Percentiles rank a stretch among this genome's conserved stretches.
Conservation (phyloP, 345 rosid genomes). For the Brassica incana region DNA sequence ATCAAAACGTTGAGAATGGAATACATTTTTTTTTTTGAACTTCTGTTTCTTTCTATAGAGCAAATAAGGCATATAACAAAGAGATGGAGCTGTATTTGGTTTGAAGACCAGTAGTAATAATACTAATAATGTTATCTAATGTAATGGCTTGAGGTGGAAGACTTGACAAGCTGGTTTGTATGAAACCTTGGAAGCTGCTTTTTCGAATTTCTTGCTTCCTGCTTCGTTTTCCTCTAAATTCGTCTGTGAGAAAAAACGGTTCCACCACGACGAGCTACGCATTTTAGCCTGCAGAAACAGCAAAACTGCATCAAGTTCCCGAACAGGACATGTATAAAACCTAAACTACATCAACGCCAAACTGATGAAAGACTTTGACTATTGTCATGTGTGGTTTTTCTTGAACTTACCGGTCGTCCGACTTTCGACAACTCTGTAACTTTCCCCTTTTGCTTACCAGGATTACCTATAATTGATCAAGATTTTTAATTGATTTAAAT, state of each 20-base stretch:
- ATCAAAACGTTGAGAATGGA: slow-evolving; percentile 20
- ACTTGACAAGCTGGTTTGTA: slow-evolving; percentile 80
- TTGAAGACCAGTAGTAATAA: slow-evolving; percentile 13
- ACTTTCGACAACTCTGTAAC: slow-evolving; percentile 78
- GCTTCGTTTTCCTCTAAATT: slow-evolving; percentile 69
- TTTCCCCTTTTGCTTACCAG: slow-evolving; percentile 78
- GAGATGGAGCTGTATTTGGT: slow-evolving; percentile 12
- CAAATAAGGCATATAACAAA: slow-evolving; percentile 16
- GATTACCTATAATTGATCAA: slow-evolving; percentile 47
- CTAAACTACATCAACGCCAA: not conserved
- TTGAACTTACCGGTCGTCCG: slow-evolving; percentile 74
- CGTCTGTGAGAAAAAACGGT: slow-evolving; percentile 57
- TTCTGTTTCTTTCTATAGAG: slow-evolving; percentile 30
- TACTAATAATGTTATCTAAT: slow-evolving; percentile 15
- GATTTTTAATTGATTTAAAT: not conserved
- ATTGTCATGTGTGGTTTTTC: not conserved
- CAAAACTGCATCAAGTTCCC: not conserved
- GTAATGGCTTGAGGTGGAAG: slow-evolving; percentile 71
- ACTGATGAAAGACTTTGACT: not conserved
- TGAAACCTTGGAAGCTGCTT: slow-evolving; percentile 57
- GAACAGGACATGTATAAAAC: not conserved
- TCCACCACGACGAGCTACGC: slow-evolving; percentile 93
- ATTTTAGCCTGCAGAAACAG: slow-evolving; percentile 65
- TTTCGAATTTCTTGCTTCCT: slow-evolving; percentile 73
- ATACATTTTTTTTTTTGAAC: slow-evolving; percentile 15